Conservation (phyloP, 225 moss, liverwort and hornwort genomes). For the Polytrichum formosum region DNA sequence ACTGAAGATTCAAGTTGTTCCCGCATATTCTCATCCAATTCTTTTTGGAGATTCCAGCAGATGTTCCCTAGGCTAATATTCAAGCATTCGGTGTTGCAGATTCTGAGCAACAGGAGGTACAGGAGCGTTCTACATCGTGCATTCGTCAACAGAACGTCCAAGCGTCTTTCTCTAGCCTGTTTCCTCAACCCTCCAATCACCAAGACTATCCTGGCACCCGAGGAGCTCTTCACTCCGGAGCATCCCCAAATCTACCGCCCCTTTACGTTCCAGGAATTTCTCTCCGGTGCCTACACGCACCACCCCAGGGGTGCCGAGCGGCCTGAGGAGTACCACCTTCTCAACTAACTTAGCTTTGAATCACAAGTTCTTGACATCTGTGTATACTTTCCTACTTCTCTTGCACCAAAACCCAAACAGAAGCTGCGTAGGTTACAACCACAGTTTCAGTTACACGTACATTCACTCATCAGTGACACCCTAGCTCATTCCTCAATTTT, state of each 20-base stretch:
- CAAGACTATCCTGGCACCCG: constrained; percentile 49
- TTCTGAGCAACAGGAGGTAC: constrained; percentile 66
- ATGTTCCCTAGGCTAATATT: background rate
- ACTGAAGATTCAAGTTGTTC: too few species aligned
- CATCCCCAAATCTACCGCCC: constrained; percentile 70
- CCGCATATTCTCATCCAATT: background rate
- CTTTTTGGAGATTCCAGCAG: background rate
- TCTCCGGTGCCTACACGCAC: constrained; percentile 55
- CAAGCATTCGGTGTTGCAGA: constrained; percentile 19
- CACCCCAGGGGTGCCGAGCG: constrained; percentile 60
- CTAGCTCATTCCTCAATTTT: too few species aligned
- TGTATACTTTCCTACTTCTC: too few species aligned
- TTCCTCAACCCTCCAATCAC: constrained; percentile 54
- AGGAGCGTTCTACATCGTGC: constrained; percentile 67
- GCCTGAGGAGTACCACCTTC: constrained; percentile 26
- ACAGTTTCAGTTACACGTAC: too few species aligned
- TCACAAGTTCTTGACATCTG: too few species aligned
- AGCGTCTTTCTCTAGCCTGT: constrained; percentile 60
- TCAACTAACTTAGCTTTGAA: background rate
- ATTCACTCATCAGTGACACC: too few species aligned
- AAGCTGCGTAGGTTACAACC: background rate
- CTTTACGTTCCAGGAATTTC: constrained; percentile 57
- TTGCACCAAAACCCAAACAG: too few species aligned
- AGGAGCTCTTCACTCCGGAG: constrained; percentile 61
- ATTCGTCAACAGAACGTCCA: constrained; percentile 53